These are phyloP conservation scores for Talaromyces sp. DNA, from an alignment of 2,329 filamentous ascomycete species.

Conservation along the genomic window DNA sequence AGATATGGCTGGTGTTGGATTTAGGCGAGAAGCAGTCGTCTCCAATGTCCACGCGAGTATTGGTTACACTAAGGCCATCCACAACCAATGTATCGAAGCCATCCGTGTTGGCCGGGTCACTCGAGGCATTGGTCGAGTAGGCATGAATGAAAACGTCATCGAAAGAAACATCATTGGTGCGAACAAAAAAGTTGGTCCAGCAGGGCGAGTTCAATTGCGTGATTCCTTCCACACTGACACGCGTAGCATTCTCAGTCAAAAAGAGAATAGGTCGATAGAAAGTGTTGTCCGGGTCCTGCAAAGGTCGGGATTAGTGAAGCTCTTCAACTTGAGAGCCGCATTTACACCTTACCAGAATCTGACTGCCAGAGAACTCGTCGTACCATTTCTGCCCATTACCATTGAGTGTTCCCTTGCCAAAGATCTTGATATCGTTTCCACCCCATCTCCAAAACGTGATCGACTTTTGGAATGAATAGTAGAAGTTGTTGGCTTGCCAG, in stretches of 20 bases:
- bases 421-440: conserved; percentile 63
- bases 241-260: conserved; percentile 63
- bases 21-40: conserved; percentile 66
- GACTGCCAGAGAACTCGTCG: conserved; percentile 50
- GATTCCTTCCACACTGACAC: conserved; percentile 60
- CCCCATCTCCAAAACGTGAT: conserved; percentile 68
- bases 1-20: conserved; percentile 60
- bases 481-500: conserved; percentile 56
- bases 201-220: conserved; percentile 64
- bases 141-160: conserved; percentile 59
- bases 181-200: conserved; percentile 66
- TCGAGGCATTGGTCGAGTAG: conserved; percentile 52
- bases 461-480: conserved; percentile 55
- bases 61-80: conserved; percentile 55
- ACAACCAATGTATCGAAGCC: conserved; percentile 65
- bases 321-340: too few species aligned
- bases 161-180: conserved; percentile 58
- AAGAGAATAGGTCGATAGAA: conserved; percentile 64
- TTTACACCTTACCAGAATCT: conserved; percentile 34
- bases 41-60: conserved; percentile 57
- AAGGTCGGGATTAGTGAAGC: conserved; percentile 8
- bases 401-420: conserved; percentile 59
- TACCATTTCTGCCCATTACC: conserved; percentile 59
- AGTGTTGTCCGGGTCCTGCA: conserved; percentile 54
- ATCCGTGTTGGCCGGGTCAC: conserved; percentile 63